Base-by-base conservation (phyloP, 371 early-diverging fungal species). In the Haplosporangium sp. region DNA sequence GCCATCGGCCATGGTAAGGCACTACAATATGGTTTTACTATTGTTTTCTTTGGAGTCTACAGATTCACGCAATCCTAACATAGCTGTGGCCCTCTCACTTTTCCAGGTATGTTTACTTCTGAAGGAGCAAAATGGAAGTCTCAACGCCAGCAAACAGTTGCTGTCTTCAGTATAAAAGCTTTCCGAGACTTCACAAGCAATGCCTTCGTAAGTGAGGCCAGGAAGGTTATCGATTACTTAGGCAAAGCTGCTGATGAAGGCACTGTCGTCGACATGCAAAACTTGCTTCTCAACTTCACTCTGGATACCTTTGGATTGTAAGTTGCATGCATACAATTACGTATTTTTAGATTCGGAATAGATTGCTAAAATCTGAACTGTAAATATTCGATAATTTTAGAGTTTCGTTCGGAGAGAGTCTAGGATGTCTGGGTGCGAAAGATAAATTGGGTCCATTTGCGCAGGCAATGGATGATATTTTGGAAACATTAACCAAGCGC, bases 131-230 rank as follows among this genome's bases (percentile, higher is more conserved):
- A 83, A 0, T 91, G 93, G 92, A 85, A 78, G 48, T 85, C 73
- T 42, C 89, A 89, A 53, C 83, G 93, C 38, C 92, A 92, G 76
- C 76, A 87, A 4, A 89, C 91, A 10, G 77, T 85, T 60, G 79
- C 84, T 53, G 89, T 93, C 39, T 92, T 93, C 74, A 89, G 84
- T 61, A 90, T 90, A 59, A 86, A 85, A 65, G 91, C 90, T 67
- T 92, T 89, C 65, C 85, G 89, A 67, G 91, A 92, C 44, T 84
- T 82, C 53, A 84, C 84, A 35, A 85, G 83, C 75, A 58, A 72
- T 63, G 85, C 85, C 0, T 88, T 87, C 67, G 65, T 86, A 0
- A 60, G 76, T 3, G 84, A 85, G 65, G 74, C 85, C n/a, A 55
- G 67, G 27, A 66, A 65, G 19, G 66, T 67, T 13, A 50, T 67